These are phyloP conservation scores for Colletotrichum truncatum DNA, from an alignment of 2,329 filamentous ascomycete genomes.

Conservation along the genomic window DNA sequence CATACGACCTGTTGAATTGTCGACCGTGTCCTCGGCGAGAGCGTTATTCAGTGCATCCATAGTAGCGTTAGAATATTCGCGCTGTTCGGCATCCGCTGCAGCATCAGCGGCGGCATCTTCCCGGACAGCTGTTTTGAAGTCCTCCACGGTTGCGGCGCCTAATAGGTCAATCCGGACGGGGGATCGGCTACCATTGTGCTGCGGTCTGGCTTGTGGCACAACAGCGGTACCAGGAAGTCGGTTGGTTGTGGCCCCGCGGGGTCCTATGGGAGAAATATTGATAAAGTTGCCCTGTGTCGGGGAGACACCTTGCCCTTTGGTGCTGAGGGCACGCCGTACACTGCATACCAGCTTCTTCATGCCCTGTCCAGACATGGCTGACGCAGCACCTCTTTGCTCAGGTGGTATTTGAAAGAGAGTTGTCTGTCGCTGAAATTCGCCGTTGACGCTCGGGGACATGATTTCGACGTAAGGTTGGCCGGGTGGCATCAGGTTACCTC, in stretches of 20 bases:
- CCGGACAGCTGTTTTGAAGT: conserved; percentile 79
- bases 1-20: conserved; percentile 55
- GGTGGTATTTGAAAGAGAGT: conserved; percentile 58
- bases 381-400: conserved; percentile 48
- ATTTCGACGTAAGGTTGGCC: conserved; percentile 82
- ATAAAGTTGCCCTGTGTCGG: conserved; percentile 57
- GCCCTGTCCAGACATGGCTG: conserved; percentile 74
- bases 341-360: conserved; percentile 89
- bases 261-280: conserved; percentile 58
- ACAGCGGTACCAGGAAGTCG: conserved; percentile 68
- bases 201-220: conserved; percentile 63
- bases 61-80: conserved; percentile 5
- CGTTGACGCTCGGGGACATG: conserved; percentile 59
- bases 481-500: conserved; percentile 86
- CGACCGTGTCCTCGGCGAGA: conserved; percentile 39
- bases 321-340: conserved; percentile 84
- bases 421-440: conserved; percentile 59
- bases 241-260: conserved; percentile 64
- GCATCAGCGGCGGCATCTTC: conserved; percentile 65
- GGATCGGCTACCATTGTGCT: conserved; percentile 53
- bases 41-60: conserved; percentile 19
- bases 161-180: conserved; percentile 82
- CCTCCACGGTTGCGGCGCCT: conserved; percentile 79
- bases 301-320: conserved; percentile 54
- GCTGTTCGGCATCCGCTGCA: conserved; percentile 32